These are phyloP conservation scores for Lichtheimia ramosa DNA, from an alignment of 371 early-diverging fungal genomes.

Conservation along the genomic window DNA sequence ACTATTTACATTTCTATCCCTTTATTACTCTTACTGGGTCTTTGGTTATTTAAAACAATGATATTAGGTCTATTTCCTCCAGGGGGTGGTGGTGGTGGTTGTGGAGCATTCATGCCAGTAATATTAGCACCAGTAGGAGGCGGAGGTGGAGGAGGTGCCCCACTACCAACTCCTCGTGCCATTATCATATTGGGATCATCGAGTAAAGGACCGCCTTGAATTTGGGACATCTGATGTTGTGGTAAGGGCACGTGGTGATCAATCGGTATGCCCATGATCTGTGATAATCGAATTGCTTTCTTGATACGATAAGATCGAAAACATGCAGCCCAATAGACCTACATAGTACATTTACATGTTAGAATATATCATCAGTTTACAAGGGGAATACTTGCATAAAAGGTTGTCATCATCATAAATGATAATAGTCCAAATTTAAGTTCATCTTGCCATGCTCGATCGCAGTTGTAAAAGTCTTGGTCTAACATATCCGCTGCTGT, in stretches of 20 bases:
- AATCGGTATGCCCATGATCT: conserved; percentile 3
- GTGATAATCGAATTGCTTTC: conserved; percentile 7
- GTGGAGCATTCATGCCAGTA: too few relatives aligned
- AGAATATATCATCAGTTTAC: background rate
- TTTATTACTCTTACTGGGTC: conserved; percentile 13
- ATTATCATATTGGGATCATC: too few relatives aligned
- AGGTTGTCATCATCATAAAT: conserved; percentile 18
- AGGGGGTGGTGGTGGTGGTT: background rate
- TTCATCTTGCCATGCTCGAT: conserved; percentile 25
- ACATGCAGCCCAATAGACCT: conserved; percentile 24
- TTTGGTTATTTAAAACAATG: conserved; percentile 25
- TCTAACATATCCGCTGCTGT: background rate
- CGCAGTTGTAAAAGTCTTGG: conserved; percentile 24
- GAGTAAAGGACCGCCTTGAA: too few relatives aligned
- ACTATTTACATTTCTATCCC: background rate
- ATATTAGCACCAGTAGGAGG: too few relatives aligned
- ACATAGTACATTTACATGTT: background rate
- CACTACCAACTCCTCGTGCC: background rate
- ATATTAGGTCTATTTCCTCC: conserved; percentile 16
- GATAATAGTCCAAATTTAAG: conserved; percentile 20
- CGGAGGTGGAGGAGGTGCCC: background rate
- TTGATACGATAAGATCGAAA: conserved; percentile 19
- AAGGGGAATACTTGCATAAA: conserved; percentile 16
- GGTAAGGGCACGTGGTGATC: background rate
- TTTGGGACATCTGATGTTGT: too few relatives aligned